Conservation (phyloP, 768 basidiomycete species). For the Russula ochroleuca region DNA sequence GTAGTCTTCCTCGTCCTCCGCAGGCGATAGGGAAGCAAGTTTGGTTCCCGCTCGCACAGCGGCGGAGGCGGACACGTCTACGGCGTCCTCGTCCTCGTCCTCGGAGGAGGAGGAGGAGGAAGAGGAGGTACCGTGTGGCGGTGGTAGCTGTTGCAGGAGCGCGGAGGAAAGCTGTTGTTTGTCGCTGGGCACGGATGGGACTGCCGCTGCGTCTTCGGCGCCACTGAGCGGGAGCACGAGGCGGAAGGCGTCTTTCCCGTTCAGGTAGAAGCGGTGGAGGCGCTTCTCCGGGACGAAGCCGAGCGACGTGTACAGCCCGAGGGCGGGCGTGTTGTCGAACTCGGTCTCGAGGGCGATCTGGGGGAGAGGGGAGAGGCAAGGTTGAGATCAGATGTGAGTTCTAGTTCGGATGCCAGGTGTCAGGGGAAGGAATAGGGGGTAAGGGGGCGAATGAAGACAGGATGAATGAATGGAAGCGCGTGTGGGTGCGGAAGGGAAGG, state of each 20-base stretch:
- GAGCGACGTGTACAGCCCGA: conserved; percentile 84
- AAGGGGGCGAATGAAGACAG: not conserved
- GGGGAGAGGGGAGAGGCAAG: not conserved
- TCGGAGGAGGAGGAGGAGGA: no score
- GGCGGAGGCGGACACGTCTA: no score
- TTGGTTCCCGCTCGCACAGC: not conserved
- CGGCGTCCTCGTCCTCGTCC: not conserved
- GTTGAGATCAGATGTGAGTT: conserved; percentile 3
- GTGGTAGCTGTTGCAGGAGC: not conserved
- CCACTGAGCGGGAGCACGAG: conserved; percentile 60
- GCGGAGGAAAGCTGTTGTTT: not conserved
- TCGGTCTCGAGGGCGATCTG: conserved; percentile 96
- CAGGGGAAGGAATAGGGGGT: not conserved
- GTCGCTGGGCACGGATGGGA: not conserved
- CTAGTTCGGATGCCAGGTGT: conserved; percentile 1
- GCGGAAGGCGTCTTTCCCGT: conserved; percentile 93
- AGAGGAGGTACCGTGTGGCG: not conserved
- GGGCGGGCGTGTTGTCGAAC: conserved; percentile 83
- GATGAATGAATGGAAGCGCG: conserved; percentile 30
- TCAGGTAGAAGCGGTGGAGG: conserved; percentile 91
- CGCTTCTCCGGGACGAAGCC: conserved; percentile 97
- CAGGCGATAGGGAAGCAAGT: not conserved
- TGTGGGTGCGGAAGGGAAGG: conserved; percentile 37
- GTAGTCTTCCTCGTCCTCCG: conserved; percentile 2
- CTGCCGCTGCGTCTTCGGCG: not conserved